Conservation (phyloP, 495 filamentous ascomycete species). For the Penicillium daleae region DNA sequence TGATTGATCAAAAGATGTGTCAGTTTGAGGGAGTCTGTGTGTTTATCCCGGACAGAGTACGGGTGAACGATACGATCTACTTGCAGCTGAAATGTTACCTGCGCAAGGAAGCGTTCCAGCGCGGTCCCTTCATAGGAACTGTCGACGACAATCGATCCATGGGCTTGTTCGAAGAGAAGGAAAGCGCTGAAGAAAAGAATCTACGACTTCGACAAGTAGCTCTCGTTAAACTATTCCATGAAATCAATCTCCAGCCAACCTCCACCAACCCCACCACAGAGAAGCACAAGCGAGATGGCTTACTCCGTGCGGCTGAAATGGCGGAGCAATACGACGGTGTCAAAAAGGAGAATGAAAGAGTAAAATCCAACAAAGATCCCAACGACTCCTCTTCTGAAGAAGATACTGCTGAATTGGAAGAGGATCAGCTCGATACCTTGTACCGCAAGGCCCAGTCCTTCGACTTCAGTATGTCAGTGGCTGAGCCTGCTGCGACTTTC, state of each 20-base stretch:
- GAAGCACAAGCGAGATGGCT: slow-evolving; percentile 76
- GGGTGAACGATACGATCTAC: slow-evolving; percentile 91
- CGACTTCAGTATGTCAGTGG: slow-evolving; percentile 88
- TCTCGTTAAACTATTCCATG: slow-evolving; percentile 85
- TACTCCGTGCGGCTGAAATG: slow-evolving; percentile 84
- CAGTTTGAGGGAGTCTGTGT: slow-evolving; percentile 86
- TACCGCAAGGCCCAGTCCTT: slow-evolving; percentile 98
- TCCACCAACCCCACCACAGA: slow-evolving; percentile 73
- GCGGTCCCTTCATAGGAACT: slow-evolving; percentile 54
- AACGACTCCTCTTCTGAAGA: slow-evolving; percentile 66
- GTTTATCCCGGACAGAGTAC: slow-evolving; percentile 81
- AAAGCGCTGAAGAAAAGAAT: slow-evolving; percentile 82
- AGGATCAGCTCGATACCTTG: slow-evolving; percentile 90
- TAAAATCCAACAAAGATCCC: slow-evolving; percentile 38
- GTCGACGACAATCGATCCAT: slow-evolving; percentile 71
- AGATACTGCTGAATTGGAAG: slow-evolving; percentile 89
- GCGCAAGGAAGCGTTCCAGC: slow-evolving; percentile 72
- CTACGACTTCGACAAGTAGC: slow-evolving; percentile 85
- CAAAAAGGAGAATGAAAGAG: slow-evolving; percentile 56
- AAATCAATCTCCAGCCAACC: slow-evolving; percentile 79
- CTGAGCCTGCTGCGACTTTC: slow-evolving; percentile 81
- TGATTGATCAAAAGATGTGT: slow-evolving; percentile 92
- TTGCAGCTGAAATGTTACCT: slow-evolving; percentile 83
- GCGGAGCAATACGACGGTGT: slow-evolving; percentile 77
- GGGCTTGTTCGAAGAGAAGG: slow-evolving; percentile 77